These are phyloP conservation scores for Dryas alaskensis DNA, from an alignment of 306 rosid species.

Conservation along the genomic window DNA sequence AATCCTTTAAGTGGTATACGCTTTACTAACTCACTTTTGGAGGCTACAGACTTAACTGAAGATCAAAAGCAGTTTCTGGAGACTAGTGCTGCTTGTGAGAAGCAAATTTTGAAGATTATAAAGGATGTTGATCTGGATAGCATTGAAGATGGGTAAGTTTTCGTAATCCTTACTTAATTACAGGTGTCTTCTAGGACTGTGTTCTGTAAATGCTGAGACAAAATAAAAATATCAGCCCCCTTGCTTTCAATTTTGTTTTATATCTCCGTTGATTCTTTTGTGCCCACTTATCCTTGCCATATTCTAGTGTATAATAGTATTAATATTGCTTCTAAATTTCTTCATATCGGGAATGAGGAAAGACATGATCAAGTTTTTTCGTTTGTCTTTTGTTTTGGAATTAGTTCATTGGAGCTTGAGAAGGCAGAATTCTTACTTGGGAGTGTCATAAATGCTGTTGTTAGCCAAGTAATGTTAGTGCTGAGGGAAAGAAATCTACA, in stretches of 20 bases:
- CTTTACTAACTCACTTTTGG: slow-evolving; percentile 91
- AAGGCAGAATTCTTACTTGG: slow-evolving; percentile 83
- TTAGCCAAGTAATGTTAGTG: slow-evolving; percentile 92
- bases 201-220: neutral
- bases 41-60: slow-evolving; percentile 77
- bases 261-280: neutral
- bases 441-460: slow-evolving; percentile 90
- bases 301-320: neutral
- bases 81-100: slow-evolving; percentile 91
- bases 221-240: neutral
- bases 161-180: slow-evolving; percentile 16
- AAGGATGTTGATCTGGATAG: slow-evolving; percentile 69
- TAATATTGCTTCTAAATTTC: neutral
- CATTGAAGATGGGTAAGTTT: slow-evolving; percentile 83
- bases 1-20: slow-evolving; percentile 88
- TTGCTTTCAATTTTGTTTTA: neutral
- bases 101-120: slow-evolving; percentile 80
- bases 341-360: slow-evolving; percentile 5
- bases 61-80: slow-evolving; percentile 94
- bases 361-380: slow-evolving; percentile 22
- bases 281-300: neutral
- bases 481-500: slow-evolving; percentile 86
- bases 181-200: neutral
- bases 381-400: slow-evolving; percentile 26
- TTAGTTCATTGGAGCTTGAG: slow-evolving; percentile 87